Percentiles rank a stretch among this genome's conserved stretches.
These are phyloP conservation scores for Linnemannia exigua DNA, from an alignment of 192 early-diverging fungal species.

Conservation along the genomic window DNA sequence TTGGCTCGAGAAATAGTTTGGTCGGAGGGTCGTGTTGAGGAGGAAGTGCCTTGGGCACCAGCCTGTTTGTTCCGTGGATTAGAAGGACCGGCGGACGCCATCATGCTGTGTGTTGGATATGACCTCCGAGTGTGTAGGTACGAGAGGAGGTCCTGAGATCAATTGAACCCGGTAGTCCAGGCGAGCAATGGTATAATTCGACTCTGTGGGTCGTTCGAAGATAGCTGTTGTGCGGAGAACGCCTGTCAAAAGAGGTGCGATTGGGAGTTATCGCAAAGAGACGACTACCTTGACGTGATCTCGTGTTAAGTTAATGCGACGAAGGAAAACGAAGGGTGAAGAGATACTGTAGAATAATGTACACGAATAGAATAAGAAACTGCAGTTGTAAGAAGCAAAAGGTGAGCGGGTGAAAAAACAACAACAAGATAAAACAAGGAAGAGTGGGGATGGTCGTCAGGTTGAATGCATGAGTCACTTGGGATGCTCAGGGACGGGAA, in stretches of 20 bases:
- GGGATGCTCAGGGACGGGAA: background rate
- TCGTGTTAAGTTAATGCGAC: slow-evolving; percentile 10
- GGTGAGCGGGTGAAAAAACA: background rate
- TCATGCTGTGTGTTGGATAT: slow-evolving; percentile 11
- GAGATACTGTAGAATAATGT: background rate
- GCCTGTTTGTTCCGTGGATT: slow-evolving; percentile 31
- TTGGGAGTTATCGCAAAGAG: background rate
- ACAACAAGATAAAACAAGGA: slow-evolving; percentile 10
- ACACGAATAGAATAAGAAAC: background rate
- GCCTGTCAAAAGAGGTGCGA: background rate
- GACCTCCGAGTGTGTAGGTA: background rate
- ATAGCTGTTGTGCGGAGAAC: background rate
- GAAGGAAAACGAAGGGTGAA: background rate
- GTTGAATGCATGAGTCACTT: background rate
- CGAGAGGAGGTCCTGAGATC: background rate
- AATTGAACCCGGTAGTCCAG: background rate
- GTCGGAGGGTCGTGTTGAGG: slow-evolving; percentile 15
- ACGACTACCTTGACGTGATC: background rate
- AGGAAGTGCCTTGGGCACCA: slow-evolving; percentile 6
- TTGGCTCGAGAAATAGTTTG: slow-evolving; percentile 36
- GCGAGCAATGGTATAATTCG: background rate
- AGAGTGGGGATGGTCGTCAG: background rate
- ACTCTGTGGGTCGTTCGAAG: background rate
- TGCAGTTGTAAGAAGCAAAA: background rate
- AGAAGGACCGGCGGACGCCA: slow-evolving; percentile 43